phyloP scores from a whole-genome alignment of 129 eudicot genomes.

The Flaveria trinervia region DNA sequence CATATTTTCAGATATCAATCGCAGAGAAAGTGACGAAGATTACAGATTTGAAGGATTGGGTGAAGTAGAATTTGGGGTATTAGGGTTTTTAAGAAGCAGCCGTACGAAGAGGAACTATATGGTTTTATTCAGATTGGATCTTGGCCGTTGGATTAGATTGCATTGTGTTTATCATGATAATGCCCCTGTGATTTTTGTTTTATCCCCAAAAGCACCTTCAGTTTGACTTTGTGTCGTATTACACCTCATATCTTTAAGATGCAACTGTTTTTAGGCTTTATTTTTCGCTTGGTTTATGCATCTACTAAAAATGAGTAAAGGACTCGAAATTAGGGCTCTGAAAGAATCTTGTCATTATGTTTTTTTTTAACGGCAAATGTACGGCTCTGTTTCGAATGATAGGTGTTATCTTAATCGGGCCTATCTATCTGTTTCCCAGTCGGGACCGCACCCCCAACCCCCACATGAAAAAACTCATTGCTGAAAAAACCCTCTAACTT shows the following conservation, averaged over 20 bases:
- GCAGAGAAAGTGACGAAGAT: slow-evolving; percentile 32
- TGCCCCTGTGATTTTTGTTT: slow-evolving; percentile 15
- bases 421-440: too few relatives aligned
- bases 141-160: slow-evolving; percentile 26
- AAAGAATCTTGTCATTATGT: not conserved
- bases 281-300: not conserved
- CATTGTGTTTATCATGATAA: not conserved
- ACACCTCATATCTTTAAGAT: not conserved
- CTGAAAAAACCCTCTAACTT: too few relatives aligned
- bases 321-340: too few relatives aligned
- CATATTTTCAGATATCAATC: slow-evolving; percentile 30
- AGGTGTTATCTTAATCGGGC: too few relatives aligned
- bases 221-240: not conserved
- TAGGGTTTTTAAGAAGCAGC: slow-evolving; percentile 37
- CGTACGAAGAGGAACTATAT: slow-evolving; percentile 22
- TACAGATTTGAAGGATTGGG: slow-evolving; percentile 13
- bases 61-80: slow-evolving; percentile 1
- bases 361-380: too few relatives aligned
- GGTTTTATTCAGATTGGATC: slow-evolving; percentile 12
- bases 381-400: too few relatives aligned
- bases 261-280: not conserved
- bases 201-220: not conserved
- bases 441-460: too few relatives aligned
- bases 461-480: too few relatives aligned
- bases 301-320: not conserved